These are phyloP conservation scores for Bremia lactucae DNA, from an alignment of 352 stramenopile genomes.

Conservation along the genomic window DNA sequence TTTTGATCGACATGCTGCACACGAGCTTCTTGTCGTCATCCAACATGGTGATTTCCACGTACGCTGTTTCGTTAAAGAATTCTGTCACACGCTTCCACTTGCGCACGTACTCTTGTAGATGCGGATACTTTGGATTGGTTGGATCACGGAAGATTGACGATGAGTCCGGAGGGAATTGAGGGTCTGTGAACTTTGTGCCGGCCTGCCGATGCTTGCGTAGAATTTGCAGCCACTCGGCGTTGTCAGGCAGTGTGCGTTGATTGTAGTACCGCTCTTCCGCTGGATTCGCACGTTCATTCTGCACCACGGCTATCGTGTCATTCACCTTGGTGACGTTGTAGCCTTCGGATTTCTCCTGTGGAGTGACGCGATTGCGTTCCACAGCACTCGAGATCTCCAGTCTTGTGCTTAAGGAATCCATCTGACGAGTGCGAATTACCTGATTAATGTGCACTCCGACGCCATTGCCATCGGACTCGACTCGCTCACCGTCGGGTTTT, in stretches of 20 bases:
- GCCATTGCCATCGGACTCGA: slow-evolving; percentile 59
- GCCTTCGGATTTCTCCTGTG: slow-evolving; percentile 40
- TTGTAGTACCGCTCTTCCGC: slow-evolving; percentile 69
- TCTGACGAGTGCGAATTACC: slow-evolving; percentile 44
- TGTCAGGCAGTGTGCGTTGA: slow-evolving; percentile 50
- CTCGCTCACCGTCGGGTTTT: slow-evolving; percentile 30
- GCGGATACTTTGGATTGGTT: slow-evolving; percentile 54
- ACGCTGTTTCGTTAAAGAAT: slow-evolving; percentile 79
- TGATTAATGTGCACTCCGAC: slow-evolving; percentile 44
- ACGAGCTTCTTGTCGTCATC: slow-evolving; percentile 76
- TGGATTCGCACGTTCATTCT: slow-evolving; percentile 42
- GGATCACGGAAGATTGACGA: slow-evolving; percentile 58
- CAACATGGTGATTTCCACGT: slow-evolving; percentile 78
- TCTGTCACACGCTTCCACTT: slow-evolving; percentile 82
- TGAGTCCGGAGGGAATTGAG: slow-evolving; percentile 61
- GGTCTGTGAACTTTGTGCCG: slow-evolving; percentile 72
- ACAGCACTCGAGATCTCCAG: slow-evolving; percentile 62
- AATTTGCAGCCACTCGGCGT: slow-evolving; percentile 62
- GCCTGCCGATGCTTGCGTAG: slow-evolving; percentile 60
- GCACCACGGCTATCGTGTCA: slow-evolving; percentile 54
- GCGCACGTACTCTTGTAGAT: slow-evolving; percentile 65
- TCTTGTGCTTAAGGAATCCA: slow-evolving; percentile 65
- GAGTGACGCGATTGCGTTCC: slow-evolving; percentile 45
- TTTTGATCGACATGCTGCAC: slow-evolving; percentile 79
- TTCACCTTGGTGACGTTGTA: slow-evolving; percentile 75